A percentile compares a stretch with the other conserved stretches of the same genome.
phyloP scores from a whole-genome alignment of 1,139 yeast species.

The Suhomyces anneliseae region DNA sequence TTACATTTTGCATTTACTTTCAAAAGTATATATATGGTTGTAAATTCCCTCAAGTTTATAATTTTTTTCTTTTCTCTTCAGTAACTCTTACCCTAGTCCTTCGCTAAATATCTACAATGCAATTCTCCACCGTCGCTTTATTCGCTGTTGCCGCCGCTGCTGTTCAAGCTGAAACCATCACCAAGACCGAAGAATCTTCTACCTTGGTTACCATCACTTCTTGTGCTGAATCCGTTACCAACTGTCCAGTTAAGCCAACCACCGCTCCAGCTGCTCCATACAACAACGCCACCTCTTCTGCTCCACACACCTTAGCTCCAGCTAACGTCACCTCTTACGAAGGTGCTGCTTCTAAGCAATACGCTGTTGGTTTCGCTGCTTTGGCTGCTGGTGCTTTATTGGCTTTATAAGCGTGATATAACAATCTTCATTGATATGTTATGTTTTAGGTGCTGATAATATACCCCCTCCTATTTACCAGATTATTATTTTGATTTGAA shows the following conservation, averaged over 20 bases:
- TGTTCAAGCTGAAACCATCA: constrained; percentile 36
- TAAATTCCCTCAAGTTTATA: not conserved
- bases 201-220: constrained; percentile 45
- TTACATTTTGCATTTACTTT: not conserved
- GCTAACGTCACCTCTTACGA: constrained; percentile 39
- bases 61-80: constrained; percentile 9
- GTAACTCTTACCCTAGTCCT: constrained; percentile 29
- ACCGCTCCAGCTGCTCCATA: constrained; percentile 31
- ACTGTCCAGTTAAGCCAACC: constrained; percentile 38
- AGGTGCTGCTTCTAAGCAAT: constrained; percentile 31
- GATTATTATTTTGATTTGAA: too few relatives aligned
- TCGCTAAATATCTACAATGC: constrained; percentile 35
- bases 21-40: constrained; percentile 5
- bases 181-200: constrained; percentile 31
- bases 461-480: not conserved
- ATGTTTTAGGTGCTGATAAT: constrained; percentile 3
- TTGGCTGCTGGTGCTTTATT: constrained; percentile 54
- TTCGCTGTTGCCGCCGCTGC: constrained; percentile 42
- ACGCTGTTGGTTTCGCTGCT: constrained; percentile 49
- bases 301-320: constrained; percentile 25
- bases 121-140: constrained; percentile 49
- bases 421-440: constrained; percentile 4
- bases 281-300: constrained; percentile 17
- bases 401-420: constrained; percentile 40
- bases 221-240: constrained; percentile 39